Evolutionary conservation across 2,329 filamentous ascomycete species (phyloP).

Genomic region (Elsinoe australis): DNA sequence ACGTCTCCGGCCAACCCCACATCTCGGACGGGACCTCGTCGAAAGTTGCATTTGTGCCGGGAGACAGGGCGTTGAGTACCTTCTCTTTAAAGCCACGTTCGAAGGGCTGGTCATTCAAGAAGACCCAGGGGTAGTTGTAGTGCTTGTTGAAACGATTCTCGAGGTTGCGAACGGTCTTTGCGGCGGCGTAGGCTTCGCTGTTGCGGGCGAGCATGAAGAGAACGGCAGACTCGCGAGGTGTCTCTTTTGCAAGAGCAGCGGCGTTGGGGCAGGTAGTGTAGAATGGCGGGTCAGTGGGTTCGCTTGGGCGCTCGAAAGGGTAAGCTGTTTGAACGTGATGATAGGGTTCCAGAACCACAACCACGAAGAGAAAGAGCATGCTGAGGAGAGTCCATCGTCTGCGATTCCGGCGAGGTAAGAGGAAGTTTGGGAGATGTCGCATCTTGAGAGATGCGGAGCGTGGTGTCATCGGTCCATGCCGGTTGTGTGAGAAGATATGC

Average conservation of each 20-base stretch:
- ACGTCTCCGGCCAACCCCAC: conserved; percentile 37
- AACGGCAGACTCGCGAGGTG: conserved; percentile 37
- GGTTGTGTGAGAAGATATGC: too few relatives aligned
- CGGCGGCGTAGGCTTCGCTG: conserved; percentile 36
- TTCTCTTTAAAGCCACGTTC: conserved; percentile 34
- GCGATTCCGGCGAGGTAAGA: not conserved
- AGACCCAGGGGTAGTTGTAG: conserved; percentile 43
- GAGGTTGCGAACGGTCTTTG: conserved; percentile 36
- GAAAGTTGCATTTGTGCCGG: conserved; percentile 28
- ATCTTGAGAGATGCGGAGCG: not conserved
- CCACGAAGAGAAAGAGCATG: not conserved
- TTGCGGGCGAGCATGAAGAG: conserved; percentile 44
- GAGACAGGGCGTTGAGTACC: conserved; percentile 29
- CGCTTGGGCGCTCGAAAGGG: not conserved
- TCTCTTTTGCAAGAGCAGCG: not conserved
- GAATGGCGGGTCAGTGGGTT: conserved; percentile 7
- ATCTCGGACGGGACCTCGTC: conserved; percentile 37
- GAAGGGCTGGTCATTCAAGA: conserved; percentile 43
- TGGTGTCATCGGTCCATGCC: not conserved
- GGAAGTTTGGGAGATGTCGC: not conserved
- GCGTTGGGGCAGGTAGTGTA: not conserved
- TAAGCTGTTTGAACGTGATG: conserved; percentile 6
- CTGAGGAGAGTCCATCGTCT: conserved; percentile 8
- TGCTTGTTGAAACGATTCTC: conserved; percentile 42
- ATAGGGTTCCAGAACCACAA: conserved; percentile 8